phyloP scores from a whole-genome alignment of 352 stramenopile genomes.

The Phytopythium boreale region DNA sequence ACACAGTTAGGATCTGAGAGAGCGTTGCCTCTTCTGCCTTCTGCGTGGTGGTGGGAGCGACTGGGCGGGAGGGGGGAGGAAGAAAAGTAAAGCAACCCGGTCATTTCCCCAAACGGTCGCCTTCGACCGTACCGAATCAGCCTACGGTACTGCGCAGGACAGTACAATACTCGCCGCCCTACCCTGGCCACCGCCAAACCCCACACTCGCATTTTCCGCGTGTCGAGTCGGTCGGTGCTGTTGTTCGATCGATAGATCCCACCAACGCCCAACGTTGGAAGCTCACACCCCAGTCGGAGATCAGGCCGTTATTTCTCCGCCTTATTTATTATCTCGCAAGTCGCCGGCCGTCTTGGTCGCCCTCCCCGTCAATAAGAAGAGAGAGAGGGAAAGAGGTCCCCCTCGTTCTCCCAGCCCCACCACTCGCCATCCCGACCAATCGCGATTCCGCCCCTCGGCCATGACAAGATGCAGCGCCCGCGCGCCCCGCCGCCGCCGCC shows the following conservation, averaged over 20 bases:
- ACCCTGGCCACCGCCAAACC: neutral
- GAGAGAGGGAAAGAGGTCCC: neutral
- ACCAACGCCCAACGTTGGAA: neutral
- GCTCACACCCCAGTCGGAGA: neutral
- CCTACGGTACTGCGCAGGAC: neutral
- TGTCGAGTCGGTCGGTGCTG: neutral
- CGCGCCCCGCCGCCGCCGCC: neutral
- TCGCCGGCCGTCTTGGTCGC: neutral
- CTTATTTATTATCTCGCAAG: neutral
- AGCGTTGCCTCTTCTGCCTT: neutral
- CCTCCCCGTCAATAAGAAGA: no score
- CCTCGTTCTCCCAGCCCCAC: neutral
- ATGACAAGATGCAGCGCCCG: slow-evolving; percentile 8
- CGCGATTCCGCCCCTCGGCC: slow-evolving; percentile 3
- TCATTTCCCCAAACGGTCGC: slow-evolving; percentile 3
- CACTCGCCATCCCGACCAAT: neutral
- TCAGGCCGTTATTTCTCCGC: neutral
- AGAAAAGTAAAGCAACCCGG: neutral
- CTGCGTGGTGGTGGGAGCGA: neutral
- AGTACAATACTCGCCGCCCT: neutral
- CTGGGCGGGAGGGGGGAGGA: neutral
- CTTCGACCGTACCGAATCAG: neutral
- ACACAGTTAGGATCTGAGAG: neutral
- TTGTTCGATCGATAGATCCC: neutral
- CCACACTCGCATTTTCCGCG: slow-evolving; percentile 4